Evolutionary conservation across 2,329 filamentous ascomycete genomes (phyloP), one percentile per base, ranked within the genome.

Genomic region (Colletotrichum tamarilloi): DNA sequence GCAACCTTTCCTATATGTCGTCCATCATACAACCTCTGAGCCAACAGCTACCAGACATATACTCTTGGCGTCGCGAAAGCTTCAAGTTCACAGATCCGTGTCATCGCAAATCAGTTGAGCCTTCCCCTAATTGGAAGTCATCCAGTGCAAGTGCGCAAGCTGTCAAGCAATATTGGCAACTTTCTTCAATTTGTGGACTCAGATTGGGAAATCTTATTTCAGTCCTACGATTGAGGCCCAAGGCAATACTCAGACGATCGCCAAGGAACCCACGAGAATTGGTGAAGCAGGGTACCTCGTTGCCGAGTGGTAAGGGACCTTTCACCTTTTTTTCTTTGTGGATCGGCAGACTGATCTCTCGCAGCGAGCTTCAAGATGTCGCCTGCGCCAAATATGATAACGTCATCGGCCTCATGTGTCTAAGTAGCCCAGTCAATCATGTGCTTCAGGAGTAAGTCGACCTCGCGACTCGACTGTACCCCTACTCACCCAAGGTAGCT

Each of bases 161-260:
- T 83, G 79, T 71, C 76, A 81, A 28, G 72, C 76, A 7, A 67
- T 76, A 6, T 68, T 84, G n/a, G 80, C 80, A 62, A 69, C 62
- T 1, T 79, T 83, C 59, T 49, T 77, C 67, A 85, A 86, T 52
- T 55, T 81, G 7, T 86, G 84, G 84, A 81, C 76, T 2, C 80
- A 84, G 73, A 80, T 86, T 38, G 83, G 82, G 55, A 83, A 82
- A 59, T 80, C 79, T 26, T 84, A 84, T 70, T 80, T 83, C 65
- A 83, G 81, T n/a, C 84, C 83, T 5, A 76, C 81, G 12, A 70
- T 82, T 5, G 72, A 78, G 26, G 53, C 78, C 4, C 75, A 76
- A 3, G 67, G 76, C 53, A 71, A 73, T 12, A 73, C 80, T 4
- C 72, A 77, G 3, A 66, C 82, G 19, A 46, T 66, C 22, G 66